Percentiles rank a stretch among this genome's conserved stretches.
Conservation (phyloP, 2,329 filamentous ascomycete genomes). For the Aspergillus floridensis region DNA sequence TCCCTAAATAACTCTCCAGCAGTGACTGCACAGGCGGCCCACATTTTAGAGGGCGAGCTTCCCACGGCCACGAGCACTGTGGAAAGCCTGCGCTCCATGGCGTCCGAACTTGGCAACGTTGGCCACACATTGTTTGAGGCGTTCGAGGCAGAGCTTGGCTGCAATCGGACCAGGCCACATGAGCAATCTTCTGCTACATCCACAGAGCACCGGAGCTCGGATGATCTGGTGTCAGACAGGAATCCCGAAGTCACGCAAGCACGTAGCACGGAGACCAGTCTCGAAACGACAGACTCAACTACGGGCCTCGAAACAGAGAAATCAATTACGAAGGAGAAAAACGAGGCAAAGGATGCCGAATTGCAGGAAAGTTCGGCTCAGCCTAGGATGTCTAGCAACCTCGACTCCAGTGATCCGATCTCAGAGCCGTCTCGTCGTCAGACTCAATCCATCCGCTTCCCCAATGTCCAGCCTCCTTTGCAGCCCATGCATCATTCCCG, state of each 20-base stretch:
- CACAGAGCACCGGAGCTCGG: conserved; percentile 1
- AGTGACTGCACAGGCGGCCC: conserved; percentile 35
- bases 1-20: conserved; percentile 39
- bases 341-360: not conserved
- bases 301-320: not conserved
- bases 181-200: conserved; percentile 9
- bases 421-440: not conserved
- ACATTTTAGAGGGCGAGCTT: conserved; percentile 36
- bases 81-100: conserved; percentile 39
- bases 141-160: conserved; percentile 37
- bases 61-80: conserved; percentile 38
- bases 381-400: not conserved
- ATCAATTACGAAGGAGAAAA: not conserved
- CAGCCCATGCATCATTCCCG: not conserved
- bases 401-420: not conserved
- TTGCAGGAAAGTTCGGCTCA: not conserved
- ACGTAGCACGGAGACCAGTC: not conserved
- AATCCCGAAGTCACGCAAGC: not conserved
- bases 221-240: not conserved
- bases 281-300: not conserved
- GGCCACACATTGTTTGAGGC: conserved; percentile 38
- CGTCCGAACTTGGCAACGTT: conserved; percentile 41
- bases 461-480: not conserved
- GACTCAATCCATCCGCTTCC: not conserved
- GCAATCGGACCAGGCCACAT: conserved; percentile 10